Conservation (phyloP, 202 grass and related monocot genomes). For the Carex arenaria region DNA sequence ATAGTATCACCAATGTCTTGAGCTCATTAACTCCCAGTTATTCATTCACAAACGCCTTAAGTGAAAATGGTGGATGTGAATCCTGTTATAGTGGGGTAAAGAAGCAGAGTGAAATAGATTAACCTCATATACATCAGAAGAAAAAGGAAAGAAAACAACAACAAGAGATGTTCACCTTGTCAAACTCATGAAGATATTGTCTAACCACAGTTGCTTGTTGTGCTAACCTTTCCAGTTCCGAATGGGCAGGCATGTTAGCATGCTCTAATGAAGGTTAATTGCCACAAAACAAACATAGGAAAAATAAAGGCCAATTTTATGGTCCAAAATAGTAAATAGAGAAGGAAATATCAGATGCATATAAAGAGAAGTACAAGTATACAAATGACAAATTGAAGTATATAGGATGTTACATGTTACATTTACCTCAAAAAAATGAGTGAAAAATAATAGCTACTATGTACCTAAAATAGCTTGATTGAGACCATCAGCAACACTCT, state of each 20-base stretch:
- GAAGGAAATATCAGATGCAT: constrained; percentile 10
- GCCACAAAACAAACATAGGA: background rate
- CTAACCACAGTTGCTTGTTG: constrained; percentile 75
- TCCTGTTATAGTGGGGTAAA: constrained; percentile 61
- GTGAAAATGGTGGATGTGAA: constrained; percentile 72
- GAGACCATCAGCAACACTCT: constrained; percentile 77
- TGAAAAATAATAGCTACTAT: background rate
- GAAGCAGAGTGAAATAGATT: constrained; percentile 33
- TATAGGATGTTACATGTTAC: background rate
- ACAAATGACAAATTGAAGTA: constrained; percentile 26
- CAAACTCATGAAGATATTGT: constrained; percentile 71
- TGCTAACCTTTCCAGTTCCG: constrained; percentile 85
- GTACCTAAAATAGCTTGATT: constrained; percentile 89
- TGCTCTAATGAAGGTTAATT: constrained; percentile 41
- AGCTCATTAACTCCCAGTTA: constrained; percentile 34
- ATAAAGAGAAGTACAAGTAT: background rate
- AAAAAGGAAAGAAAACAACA: background rate
- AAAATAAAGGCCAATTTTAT: constrained; percentile 1
- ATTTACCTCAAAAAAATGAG: background rate
- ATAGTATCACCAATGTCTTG: background rate
- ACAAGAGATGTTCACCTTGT: constrained; percentile 49
- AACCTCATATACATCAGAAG: background rate
- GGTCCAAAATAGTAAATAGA: constrained; percentile 22
- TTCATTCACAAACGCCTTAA: constrained; percentile 88
- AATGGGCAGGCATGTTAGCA: constrained; percentile 84